Evolutionary conservation across 208 protist genomes (phyloP).

Genomic region (Porcisia deanei): DNA sequence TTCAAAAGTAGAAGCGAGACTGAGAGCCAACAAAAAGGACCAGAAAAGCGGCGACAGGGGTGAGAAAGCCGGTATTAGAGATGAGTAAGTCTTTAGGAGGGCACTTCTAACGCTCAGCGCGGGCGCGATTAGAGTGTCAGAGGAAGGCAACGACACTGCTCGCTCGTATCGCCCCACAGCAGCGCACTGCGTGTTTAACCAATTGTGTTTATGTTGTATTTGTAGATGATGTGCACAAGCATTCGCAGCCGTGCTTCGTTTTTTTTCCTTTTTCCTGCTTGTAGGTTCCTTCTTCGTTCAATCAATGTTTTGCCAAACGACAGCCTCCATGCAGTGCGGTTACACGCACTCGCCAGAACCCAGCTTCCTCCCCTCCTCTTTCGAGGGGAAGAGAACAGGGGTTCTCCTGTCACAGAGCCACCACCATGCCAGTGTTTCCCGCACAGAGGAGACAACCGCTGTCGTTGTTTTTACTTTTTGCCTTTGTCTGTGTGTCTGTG

Average conservation of each 20-base stretch:
- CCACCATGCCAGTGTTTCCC: background rate
- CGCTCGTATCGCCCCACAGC: background rate
- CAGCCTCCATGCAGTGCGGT: background rate
- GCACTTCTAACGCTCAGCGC: background rate
- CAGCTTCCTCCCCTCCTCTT: background rate
- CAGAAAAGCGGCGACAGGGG: background rate
- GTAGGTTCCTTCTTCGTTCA: background rate
- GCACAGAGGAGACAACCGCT: background rate
- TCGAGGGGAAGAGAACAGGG: background rate
- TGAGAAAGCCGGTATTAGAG: too few relatives aligned
- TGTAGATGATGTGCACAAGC: background rate
- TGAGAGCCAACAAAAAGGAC: background rate
- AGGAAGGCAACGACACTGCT: background rate
- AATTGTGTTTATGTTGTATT: background rate
- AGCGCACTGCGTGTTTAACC: background rate
- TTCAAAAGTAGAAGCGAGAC: background rate
- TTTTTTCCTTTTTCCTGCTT: background rate
- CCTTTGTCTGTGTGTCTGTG: background rate
- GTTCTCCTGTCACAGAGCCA: background rate
- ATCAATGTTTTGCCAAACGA: background rate
- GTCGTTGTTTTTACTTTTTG: background rate
- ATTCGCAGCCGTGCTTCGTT: background rate
- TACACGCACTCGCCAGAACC: background rate
- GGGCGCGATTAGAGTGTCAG: background rate
- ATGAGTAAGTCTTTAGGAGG: too few relatives aligned